Conservation (phyloP, 2,329 filamentous ascomycete genomes). For the Curvularia spicifera region DNA sequence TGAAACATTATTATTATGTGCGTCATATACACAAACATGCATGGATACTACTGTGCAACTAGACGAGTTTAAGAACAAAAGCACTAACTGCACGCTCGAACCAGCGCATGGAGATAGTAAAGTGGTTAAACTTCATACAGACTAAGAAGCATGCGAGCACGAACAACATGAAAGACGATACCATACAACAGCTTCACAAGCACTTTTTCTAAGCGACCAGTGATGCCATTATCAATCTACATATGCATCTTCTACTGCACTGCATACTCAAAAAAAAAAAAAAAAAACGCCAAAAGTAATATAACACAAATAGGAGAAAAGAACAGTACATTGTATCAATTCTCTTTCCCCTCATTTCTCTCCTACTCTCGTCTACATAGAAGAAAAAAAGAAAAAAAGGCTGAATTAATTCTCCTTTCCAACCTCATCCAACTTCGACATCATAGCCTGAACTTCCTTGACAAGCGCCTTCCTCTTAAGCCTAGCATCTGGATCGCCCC, state of each 20-base stretch:
- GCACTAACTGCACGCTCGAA: too few species aligned
- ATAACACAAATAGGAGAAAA: not conserved
- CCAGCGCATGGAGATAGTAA: too few species aligned
- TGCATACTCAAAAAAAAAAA: not conserved
- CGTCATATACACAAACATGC: too few species aligned
- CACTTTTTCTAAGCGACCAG: too few species aligned
- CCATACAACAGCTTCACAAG: too few species aligned
- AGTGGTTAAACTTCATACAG: too few species aligned
- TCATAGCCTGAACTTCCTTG: slow-evolving; percentile 70
- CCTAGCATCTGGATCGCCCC: slow-evolving; percentile 70
- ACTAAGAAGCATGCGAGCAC: too few species aligned
- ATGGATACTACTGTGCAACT: too few species aligned
- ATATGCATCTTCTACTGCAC: not conserved
- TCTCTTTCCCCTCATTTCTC: not conserved
- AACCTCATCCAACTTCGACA: slow-evolving; percentile 68
- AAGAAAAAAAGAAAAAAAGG: not conserved
- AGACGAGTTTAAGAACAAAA: too few species aligned
- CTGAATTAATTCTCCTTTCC: slow-evolving; percentile 18
- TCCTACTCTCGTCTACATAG: not conserved
- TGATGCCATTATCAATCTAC: not conserved
- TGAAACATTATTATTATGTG: too few species aligned
- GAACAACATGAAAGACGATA: too few species aligned
- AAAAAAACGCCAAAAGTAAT: not conserved
- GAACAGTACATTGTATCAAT: not conserved
- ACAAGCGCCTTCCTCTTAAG: slow-evolving; percentile 73